These are phyloP conservation scores for Cladophialophora bantiana DNA, from an alignment of 2,329 filamentous ascomycete species.

Conservation along the genomic window DNA sequence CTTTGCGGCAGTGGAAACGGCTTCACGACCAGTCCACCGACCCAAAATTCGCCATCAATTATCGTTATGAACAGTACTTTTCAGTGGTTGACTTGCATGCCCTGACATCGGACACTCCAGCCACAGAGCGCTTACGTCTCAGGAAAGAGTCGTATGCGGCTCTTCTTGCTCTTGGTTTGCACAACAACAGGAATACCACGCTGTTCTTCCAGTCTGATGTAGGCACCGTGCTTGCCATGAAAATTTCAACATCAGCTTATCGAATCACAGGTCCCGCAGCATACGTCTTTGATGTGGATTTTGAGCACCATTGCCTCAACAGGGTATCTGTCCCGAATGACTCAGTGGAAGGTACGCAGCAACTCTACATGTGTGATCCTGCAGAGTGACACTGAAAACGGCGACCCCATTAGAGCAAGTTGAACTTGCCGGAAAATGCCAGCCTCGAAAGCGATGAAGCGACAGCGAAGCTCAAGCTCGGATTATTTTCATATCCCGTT, in stretches of 20 bases:
- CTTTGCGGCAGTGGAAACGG: conserved; percentile 82
- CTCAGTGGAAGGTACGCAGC: conserved; percentile 85
- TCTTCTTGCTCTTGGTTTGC: conserved; percentile 81
- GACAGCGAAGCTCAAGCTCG: conserved; percentile 76
- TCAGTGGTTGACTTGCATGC: conserved; percentile 94
- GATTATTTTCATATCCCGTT: conserved; percentile 94
- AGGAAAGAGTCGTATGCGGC: conserved; percentile 79
- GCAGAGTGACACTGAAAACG: conserved; percentile 8
- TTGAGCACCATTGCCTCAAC: conserved; percentile 89
- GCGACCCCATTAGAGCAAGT: conserved; percentile 67
- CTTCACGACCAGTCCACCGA: conserved; percentile 74
- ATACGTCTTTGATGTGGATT: conserved; percentile 96
- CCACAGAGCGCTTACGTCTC: conserved; percentile 65
- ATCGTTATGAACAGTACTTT: conserved; percentile 65
- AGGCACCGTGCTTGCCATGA: conserved; percentile 43
- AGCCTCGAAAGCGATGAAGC: conserved; percentile 63
- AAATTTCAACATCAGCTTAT: conserved; percentile 13
- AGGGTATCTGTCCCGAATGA: conserved; percentile 97
- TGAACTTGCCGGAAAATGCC: conserved; percentile 67
- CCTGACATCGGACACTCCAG: conserved; percentile 73
- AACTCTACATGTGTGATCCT: neutral
- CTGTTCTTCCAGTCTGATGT: conserved; percentile 86
- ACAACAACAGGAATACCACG: conserved; percentile 71
- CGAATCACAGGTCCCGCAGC: conserved; percentile 68
- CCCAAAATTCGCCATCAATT: conserved; percentile 35